These are phyloP conservation scores for Pyrenochaeta sp. DNA, from an alignment of 2,329 filamentous ascomycete genomes.

Conservation along the genomic window DNA sequence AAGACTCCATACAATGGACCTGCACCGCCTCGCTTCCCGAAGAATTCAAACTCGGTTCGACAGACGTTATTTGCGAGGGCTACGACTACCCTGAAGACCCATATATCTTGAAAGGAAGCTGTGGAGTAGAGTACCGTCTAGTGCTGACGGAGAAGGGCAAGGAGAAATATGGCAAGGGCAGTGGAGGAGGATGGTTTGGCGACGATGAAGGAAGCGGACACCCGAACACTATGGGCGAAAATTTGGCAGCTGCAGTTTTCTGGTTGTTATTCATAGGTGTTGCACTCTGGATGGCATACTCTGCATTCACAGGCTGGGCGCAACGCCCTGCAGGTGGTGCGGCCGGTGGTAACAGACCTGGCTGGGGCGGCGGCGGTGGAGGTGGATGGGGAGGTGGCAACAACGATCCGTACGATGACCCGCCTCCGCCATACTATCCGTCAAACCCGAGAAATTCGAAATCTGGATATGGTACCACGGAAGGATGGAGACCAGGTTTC, in stretches of 20 bases:
- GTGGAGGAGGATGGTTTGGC: conserved; percentile 49
- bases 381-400: conserved; percentile 50
- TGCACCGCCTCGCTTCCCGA: conserved; percentile 73
- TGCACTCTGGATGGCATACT: conserved; percentile 68
- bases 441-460: conserved; percentile 31
- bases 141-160: conserved; percentile 80
- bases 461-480: conserved; percentile 29
- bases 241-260: conserved; percentile 60
- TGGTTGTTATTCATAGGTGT: conserved; percentile 69
- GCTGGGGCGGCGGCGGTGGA: conserved; percentile 52
- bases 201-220: conserved; percentile 51
- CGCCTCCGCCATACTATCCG: conserved; percentile 59
- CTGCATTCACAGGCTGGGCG: conserved; percentile 54
- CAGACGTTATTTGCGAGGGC: conserved; percentile 92
- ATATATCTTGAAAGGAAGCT: conserved; percentile 90
- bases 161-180: conserved; percentile 69
- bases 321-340: conserved; percentile 31
- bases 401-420: conserved; percentile 53
- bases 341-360: conserved; percentile 38
- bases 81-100: conserved; percentile 79
- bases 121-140: conserved; percentile 88
- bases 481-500: conserved; percentile 76
- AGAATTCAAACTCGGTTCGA: conserved; percentile 79
- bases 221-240: conserved; percentile 39
- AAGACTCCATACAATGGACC: conserved; percentile 89